Evolutionary conservation across 306 rosid species (phyloP).

Genomic region (Coriaria nepalensis): DNA sequence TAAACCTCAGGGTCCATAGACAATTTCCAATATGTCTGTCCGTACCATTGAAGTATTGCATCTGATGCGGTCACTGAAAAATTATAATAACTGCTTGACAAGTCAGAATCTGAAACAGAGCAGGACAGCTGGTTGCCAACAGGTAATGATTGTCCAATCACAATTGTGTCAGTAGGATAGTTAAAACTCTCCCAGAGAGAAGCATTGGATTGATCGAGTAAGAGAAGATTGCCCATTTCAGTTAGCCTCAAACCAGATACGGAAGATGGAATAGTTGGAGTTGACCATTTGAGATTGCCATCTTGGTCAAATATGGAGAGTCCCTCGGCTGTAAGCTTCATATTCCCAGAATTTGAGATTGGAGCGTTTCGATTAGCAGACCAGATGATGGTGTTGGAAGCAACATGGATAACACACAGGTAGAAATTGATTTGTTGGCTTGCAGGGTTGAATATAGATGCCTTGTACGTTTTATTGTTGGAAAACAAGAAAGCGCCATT

Average conservation of each 20-base stretch:
- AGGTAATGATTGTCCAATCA: constrained; percentile 49
- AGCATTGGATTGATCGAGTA: constrained; percentile 44
- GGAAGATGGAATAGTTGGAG: constrained; percentile 36
- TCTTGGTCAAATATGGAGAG: constrained; percentile 26
- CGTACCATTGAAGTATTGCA: constrained; percentile 57
- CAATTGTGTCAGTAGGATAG: constrained; percentile 77
- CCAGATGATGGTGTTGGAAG: constrained; percentile 63
- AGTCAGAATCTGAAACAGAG: constrained; percentile 27
- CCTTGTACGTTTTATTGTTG: constrained; percentile 41
- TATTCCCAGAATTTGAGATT: constrained; percentile 38
- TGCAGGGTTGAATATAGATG: constrained; percentile 45
- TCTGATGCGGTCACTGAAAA: constrained; percentile 37
- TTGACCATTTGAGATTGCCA: constrained; percentile 58
- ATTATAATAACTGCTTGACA: constrained; percentile 46
- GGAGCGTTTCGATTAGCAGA: constrained; percentile 57
- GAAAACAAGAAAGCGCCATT: constrained; percentile 59
- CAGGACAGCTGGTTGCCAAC: constrained; percentile 40
- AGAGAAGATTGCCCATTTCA: constrained; percentile 64
- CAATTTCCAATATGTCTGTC: constrained; percentile 72
- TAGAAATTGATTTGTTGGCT: constrained; percentile 38
- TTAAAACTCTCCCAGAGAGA: constrained; percentile 91
- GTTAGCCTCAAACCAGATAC: constrained; percentile 38
- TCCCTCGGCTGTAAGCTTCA: constrained; percentile 40
- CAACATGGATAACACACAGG: constrained; percentile 53
- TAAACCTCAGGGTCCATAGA: constrained; percentile 35